Conservation (phyloP, 1,139 yeast genomes). For the Protomyces inouyei region DNA sequence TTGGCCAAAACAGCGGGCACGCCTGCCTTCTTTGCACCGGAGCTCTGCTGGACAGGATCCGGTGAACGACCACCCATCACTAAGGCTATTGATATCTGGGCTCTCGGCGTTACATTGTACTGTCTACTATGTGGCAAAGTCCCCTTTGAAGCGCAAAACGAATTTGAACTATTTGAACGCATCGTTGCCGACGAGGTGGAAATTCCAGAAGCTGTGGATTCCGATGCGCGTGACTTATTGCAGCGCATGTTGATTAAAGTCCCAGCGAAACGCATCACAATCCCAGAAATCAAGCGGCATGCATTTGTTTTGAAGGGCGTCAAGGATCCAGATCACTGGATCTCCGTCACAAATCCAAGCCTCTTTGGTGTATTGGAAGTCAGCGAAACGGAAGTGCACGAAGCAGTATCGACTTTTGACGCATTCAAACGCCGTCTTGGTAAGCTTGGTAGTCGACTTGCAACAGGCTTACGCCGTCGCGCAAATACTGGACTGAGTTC, state of each 20-base stretch:
- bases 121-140: slow-evolving; percentile 82
- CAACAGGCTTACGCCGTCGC: slow-evolving; percentile 14
- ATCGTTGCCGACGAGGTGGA: slow-evolving; percentile 61
- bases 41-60: slow-evolving; percentile 52
- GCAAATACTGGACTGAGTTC: neutral
- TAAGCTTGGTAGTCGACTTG: slow-evolving; percentile 9
- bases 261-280: slow-evolving; percentile 62
- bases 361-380: slow-evolving; percentile 48
- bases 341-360: slow-evolving; percentile 34
- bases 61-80: slow-evolving; percentile 51
- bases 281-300: slow-evolving; percentile 70
- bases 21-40: slow-evolving; percentile 82
- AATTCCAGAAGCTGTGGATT: slow-evolving; percentile 48
- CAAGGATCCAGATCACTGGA: slow-evolving; percentile 39
- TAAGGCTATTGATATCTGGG: slow-evolving; percentile 91
- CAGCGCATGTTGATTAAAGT: slow-evolving; percentile 62
- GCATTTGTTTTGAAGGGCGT: slow-evolving; percentile 68
- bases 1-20: slow-evolving; percentile 87
- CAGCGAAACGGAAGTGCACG: slow-evolving; percentile 63
- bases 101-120: slow-evolving; percentile 85
- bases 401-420: slow-evolving; percentile 50
- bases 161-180: slow-evolving; percentile 76
- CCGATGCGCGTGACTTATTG: slow-evolving; percentile 60
- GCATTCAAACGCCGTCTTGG: slow-evolving; percentile 22
- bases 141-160: slow-evolving; percentile 88